Evolutionary conservation across 208 protist genomes (phyloP).

Genomic region (Tritrichomonas musculus): DNA sequence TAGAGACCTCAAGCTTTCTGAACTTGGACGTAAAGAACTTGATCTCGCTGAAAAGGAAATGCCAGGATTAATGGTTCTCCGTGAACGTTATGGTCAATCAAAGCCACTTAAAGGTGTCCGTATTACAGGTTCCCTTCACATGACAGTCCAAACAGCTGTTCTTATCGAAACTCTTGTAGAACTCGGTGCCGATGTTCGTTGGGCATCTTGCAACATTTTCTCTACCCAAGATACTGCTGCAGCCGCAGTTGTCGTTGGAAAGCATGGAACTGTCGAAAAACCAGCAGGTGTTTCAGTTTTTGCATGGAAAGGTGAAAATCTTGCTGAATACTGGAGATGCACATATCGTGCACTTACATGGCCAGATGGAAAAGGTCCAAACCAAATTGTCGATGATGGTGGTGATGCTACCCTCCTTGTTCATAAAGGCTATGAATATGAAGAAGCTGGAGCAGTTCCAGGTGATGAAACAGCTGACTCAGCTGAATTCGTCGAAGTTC

Average conservation of each 20-base stretch:
- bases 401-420: slow-evolving; percentile 95
- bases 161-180: slow-evolving; percentile 95
- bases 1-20: slow-evolving; percentile 82
- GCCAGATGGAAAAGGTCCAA: slow-evolving; percentile 64
- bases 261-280: slow-evolving; percentile 54
- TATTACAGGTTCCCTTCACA: slow-evolving; percentile 97
- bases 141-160: slow-evolving; percentile 98
- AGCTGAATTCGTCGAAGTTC: slow-evolving; percentile 60
- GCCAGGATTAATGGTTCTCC: slow-evolving; percentile 94
- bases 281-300: slow-evolving; percentile 76
- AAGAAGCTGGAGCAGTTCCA: slow-evolving; percentile 58
- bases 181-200: slow-evolving; percentile 92
- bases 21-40: slow-evolving; percentile 91
- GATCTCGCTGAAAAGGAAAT: slow-evolving; percentile 97
- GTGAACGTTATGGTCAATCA: slow-evolving; percentile 64
- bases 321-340: slow-evolving; percentile 98
- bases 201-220: slow-evolving; percentile 98
- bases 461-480: slow-evolving; percentile 58
- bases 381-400: slow-evolving; percentile 98
- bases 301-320: slow-evolving; percentile 98
- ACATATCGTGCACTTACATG: slow-evolving; percentile 79
- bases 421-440: slow-evolving; percentile 65
- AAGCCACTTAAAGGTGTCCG: slow-evolving; percentile 87
- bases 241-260: slow-evolving; percentile 70
- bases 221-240: slow-evolving; percentile 92